Conservation (phyloP, 495 filamentous ascomycete genomes). For the Neurospora tetraspora region DNA sequence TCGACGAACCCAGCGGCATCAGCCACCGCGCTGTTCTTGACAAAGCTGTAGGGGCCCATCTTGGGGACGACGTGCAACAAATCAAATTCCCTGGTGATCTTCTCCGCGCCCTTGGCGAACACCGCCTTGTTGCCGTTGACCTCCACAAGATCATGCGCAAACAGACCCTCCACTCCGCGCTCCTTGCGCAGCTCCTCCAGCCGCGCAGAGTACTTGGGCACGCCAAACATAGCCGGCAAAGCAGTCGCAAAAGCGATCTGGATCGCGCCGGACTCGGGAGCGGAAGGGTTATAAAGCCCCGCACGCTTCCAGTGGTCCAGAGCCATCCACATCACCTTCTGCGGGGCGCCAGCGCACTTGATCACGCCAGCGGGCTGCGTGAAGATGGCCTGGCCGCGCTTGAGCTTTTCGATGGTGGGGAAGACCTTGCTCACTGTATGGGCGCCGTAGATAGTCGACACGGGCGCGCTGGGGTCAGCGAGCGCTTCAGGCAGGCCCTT, state of each 20-base stretch:
- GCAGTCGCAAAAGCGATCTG: conserved; percentile 56
- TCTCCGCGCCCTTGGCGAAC: conserved; percentile 33
- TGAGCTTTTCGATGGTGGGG: conserved; percentile 42
- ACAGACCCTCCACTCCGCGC: conserved; percentile 54
- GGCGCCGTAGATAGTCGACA: conserved; percentile 58
- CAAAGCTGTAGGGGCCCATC: conserved; percentile 50
- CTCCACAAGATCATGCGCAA: conserved; percentile 55
- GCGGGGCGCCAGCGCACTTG: conserved; percentile 62
- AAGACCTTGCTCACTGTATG: conserved; percentile 50
- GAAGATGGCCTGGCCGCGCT: conserved; percentile 54
- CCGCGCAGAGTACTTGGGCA: conserved; percentile 55
- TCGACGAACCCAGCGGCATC: conserved; percentile 55
- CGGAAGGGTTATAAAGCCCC: conserved; percentile 44
- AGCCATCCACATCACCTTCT: conserved; percentile 65
- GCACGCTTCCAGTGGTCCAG: conserved; percentile 53
- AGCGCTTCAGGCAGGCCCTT: conserved; percentile 53
- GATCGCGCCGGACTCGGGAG: conserved; percentile 36
- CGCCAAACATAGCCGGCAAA: conserved; percentile 54
- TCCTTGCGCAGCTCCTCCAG: conserved; percentile 53
- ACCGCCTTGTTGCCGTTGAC: conserved; percentile 47
- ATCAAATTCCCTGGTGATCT: conserved; percentile 46
- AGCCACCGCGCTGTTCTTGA: conserved; percentile 48
- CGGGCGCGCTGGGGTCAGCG: conserved; percentile 41
- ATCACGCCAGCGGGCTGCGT: conserved; percentile 56
- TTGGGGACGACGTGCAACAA: conserved; percentile 53